phyloP scores from a whole-genome alignment of 805 yeast species.

The Candida koratica region DNA sequence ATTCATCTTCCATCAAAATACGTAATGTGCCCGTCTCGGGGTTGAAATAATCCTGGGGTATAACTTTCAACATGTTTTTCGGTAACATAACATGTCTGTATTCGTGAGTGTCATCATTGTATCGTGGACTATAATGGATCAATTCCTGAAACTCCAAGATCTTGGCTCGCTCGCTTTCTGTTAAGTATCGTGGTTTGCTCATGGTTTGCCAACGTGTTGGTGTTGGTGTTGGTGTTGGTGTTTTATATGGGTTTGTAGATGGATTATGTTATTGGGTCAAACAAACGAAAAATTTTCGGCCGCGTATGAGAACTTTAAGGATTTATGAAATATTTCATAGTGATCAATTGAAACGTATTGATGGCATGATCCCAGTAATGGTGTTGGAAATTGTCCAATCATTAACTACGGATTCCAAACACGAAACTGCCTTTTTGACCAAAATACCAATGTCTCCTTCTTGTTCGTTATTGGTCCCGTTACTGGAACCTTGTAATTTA shows the following conservation, averaged over 20 bases:
- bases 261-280: too few species aligned
- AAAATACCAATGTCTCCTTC: too few species aligned
- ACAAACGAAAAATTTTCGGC: slow-evolving; percentile 3
- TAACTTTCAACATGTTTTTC: slow-evolving; percentile 87
- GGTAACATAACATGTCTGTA: slow-evolving; percentile 97
- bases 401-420: too few species aligned
- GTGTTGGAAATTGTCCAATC: too few species aligned
- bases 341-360: too few species aligned
- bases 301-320: slow-evolving; percentile 5
- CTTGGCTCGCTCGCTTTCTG: slow-evolving; percentile 80
- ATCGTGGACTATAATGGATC: slow-evolving; percentile 91
- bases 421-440: too few species aligned
- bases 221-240: not conserved
- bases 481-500: too few species aligned
- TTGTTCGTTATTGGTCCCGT: too few species aligned
- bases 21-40: slow-evolving; percentile 92
- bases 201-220: too few species aligned
- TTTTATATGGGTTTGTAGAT: not conserved
- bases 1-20: slow-evolving; percentile 88
- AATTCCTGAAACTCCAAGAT: slow-evolving; percentile 88
- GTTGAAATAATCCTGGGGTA: slow-evolving; percentile 91
- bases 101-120: slow-evolving; percentile 87
- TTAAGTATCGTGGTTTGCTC: slow-evolving; percentile 64
- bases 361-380: too few species aligned
- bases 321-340: slow-evolving; percentile 1